Evolutionary conservation across 805 yeast genomes (phyloP), one percentile per base, ranked within the genome.

Genomic region (Cyberlindnera subsufficiens): DNA sequence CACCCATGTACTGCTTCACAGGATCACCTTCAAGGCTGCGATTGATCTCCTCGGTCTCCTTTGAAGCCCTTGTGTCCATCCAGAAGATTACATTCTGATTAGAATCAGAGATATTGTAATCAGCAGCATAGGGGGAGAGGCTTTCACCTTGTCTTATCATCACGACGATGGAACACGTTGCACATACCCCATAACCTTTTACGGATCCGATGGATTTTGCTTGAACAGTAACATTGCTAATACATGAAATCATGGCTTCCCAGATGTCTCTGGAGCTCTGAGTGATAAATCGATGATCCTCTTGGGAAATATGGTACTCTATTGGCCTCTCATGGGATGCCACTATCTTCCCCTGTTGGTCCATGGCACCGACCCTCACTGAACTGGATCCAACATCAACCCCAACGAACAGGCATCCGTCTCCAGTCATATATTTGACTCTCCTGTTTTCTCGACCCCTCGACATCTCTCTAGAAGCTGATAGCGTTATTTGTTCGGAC

Each of bases 81-180:
- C 85, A 78, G 38, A 78, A 65, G 5, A 78, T 62, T 3, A 78
- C 65, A 48, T 75, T 74, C 30, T 68, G 65, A 6, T 51, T 51
- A 5, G 36, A 45, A 30, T 51, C 51, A 2, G 42, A 35, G 33
- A 43, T 40, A 8, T 53, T 58, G 19, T 56, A 52, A 37, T 63
- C 55, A 30, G 65, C 66, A 5, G 72, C 60, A 34, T 49, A 58
- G 14, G 75, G 71, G 17, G 37, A 50, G 14, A 59, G 40, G 3
- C 40, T 42, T 1, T 32, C 32, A 3, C 13, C 36, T 2, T 50
- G 43, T 27, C 53, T 54, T 42, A 53, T 50, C 52, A 66, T 58
- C 1, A 77, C 75, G 10, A 74, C 82, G 66, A 77, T 61, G 0
- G 83, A 78, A 46, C 85, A 78, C 1, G 85, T 78, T 4, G 84